A percentile compares a stretch with the other conserved stretches of the same genome.
Evolutionary conservation across 129 eudicot genomes (phyloP).

Genomic region (Lactuca saligna): DNA sequence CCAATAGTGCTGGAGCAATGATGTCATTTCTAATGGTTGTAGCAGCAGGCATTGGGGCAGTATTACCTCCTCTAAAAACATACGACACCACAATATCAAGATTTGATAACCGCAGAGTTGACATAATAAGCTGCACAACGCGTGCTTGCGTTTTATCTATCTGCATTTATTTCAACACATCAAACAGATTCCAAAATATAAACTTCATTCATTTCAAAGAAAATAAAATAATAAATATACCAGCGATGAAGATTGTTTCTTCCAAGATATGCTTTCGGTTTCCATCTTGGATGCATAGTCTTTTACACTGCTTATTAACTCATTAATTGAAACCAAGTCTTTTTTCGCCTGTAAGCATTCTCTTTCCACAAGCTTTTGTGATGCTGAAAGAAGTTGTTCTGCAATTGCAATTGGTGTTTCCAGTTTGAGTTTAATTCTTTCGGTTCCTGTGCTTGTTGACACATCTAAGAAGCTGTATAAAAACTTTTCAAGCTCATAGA

Average conservation of each 20-base stretch:
- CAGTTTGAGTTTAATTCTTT: conserved; percentile 87
- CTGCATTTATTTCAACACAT: conserved; percentile 43
- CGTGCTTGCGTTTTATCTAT: conserved; percentile 63
- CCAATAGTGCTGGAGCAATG: conserved; percentile 72
- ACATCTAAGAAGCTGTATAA: conserved; percentile 81
- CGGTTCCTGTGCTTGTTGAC: conserved; percentile 76
- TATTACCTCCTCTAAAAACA: conserved; percentile 59
- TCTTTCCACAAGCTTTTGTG: conserved; percentile 65
- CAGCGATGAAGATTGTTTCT: conserved; percentile 68
- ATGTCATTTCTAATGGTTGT: conserved; percentile 65
- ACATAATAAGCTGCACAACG: conserved; percentile 62
- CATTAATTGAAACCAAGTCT: conserved; percentile 61
- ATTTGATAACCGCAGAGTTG: conserved; percentile 80
- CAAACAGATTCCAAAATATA: background rate
- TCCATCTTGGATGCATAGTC: conserved; percentile 65
- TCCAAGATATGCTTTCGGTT: conserved; percentile 76
- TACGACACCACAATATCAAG: conserved; percentile 66
- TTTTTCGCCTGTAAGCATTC: conserved; percentile 61
- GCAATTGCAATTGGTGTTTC: conserved; percentile 89
- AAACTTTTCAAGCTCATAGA: conserved; percentile 68
- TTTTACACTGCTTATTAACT: conserved; percentile 56
- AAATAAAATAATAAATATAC: conserved; percentile 29
- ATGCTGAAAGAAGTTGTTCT: conserved; percentile 74
- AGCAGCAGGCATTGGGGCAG: conserved; percentile 65
- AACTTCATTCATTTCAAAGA: background rate